Evolutionary conservation across 495 filamentous ascomycete genomes (phyloP).

Genomic region (Terfezia boudieri): DNA sequence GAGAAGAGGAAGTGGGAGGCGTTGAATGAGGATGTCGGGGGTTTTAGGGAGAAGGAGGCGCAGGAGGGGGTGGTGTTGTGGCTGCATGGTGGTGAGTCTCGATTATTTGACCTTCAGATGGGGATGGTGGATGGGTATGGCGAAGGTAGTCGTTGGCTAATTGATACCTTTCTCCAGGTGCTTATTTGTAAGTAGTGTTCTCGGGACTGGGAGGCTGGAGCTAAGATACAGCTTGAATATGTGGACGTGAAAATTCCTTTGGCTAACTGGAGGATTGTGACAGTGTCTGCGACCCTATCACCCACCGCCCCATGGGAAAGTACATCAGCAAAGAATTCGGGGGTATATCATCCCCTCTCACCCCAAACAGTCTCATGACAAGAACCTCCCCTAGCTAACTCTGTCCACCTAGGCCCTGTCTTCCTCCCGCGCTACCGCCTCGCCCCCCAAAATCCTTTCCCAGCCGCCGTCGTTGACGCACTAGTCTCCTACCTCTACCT

Average conservation of each 20-base stretch:
- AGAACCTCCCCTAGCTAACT: not conserved
- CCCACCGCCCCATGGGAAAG: slow-evolving; percentile 29
- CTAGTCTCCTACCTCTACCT: slow-evolving; percentile 62
- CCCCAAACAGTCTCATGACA: not conserved
- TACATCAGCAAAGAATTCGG: slow-evolving; percentile 28
- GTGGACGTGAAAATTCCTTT: too few species aligned
- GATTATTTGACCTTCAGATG: not conserved
- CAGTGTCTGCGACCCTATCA: slow-evolving; percentile 51
- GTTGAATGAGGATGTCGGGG: slow-evolving; percentile 42
- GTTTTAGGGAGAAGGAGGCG: slow-evolving; percentile 7
- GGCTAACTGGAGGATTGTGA: not conserved
- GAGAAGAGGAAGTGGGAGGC: slow-evolving; percentile 50
- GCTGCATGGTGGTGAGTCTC: slow-evolving; percentile 67
- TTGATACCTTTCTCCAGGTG: slow-evolving; percentile 2
- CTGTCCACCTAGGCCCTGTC: slow-evolving; percentile 22
- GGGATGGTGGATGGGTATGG: too few species aligned
- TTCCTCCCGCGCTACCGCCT: slow-evolving; percentile 75
- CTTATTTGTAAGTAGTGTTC: slow-evolving; percentile 20
- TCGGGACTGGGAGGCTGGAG: not conserved
- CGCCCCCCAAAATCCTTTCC: slow-evolving; percentile 65
- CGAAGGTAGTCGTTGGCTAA: too few species aligned
- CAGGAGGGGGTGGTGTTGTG: slow-evolving; percentile 53
- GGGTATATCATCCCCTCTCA: slow-evolving; percentile 12
- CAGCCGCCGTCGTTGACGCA: slow-evolving; percentile 63
- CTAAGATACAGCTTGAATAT: too few species aligned